phyloP scores from a whole-genome alignment of 257 asterid genomes.

The Thymus quinquecostatus region DNA sequence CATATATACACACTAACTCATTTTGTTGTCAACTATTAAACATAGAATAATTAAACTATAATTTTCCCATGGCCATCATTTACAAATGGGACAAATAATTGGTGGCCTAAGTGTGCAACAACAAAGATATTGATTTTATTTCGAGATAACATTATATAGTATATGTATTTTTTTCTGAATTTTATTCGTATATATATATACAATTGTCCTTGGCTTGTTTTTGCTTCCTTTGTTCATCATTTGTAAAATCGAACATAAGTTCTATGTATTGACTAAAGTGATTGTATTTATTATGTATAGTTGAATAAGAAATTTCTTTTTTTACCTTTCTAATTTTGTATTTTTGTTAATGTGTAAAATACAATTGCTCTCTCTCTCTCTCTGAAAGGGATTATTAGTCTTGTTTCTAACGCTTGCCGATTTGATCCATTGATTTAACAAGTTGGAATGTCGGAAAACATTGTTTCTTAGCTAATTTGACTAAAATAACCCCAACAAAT shows the following conservation, averaged over 20 bases:
- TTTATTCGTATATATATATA: neutral
- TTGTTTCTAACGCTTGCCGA: no score
- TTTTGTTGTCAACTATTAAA: neutral
- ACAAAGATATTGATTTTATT: constrained; percentile 1
- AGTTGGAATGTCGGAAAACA: no score
- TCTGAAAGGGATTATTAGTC: no score
- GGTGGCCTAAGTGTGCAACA: constrained; percentile 4
- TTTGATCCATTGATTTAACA: no score
- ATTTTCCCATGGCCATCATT: neutral
- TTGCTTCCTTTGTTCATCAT: neutral
- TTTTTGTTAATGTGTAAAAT: no score
- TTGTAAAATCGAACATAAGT: neutral
- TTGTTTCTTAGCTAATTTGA: no score
- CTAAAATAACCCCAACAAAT: no score
- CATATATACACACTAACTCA: neutral
- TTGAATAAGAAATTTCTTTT: constrained; percentile 2
- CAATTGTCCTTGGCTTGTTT: constrained; percentile 6
- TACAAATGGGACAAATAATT: constrained; percentile 9
- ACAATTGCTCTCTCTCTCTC: no score
- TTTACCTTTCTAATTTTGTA: neutral
- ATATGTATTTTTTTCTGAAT: neutral
- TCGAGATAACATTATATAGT: neutral
- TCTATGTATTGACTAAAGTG: neutral
- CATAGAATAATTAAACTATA: neutral
- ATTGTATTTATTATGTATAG: constrained; percentile 4